Conservation (phyloP, 2,329 filamentous ascomycete genomes). For the Emmonsiellopsis sp. region DNA sequence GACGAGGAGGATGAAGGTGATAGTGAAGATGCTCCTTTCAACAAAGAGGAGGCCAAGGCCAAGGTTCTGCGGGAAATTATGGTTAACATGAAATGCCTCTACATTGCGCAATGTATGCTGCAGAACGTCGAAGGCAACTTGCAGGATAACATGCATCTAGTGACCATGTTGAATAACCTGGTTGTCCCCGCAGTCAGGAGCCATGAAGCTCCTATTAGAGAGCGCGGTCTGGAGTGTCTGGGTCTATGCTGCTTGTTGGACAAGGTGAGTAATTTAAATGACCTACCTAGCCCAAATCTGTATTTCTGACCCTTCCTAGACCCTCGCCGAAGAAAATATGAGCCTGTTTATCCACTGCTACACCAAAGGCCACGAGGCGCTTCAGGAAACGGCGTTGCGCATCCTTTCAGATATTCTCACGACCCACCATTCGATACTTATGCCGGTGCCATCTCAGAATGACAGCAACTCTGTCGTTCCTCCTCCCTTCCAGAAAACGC, state of each 20-base stretch:
- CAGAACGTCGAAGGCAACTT: slow-evolving; percentile 83
- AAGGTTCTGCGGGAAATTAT: slow-evolving; percentile 70
- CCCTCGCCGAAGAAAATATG: slow-evolving; percentile 84
- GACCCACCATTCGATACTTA: slow-evolving; percentile 72
- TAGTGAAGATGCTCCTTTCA: slow-evolving; percentile 41
- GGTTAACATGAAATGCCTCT: slow-evolving; percentile 96
- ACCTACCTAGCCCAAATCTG: neutral
- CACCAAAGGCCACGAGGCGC: slow-evolving; percentile 76
- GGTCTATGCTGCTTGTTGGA: slow-evolving; percentile 88
- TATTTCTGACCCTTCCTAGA: slow-evolving; percentile 31
- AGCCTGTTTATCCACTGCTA: slow-evolving; percentile 94
- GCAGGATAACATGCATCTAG: slow-evolving; percentile 82
- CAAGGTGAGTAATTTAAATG: slow-evolving; percentile 44
- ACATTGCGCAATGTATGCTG: slow-evolving; percentile 96
- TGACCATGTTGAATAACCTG: slow-evolving; percentile 95
- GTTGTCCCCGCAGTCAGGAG: slow-evolving; percentile 91
- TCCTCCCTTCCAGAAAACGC: slow-evolving; percentile 45
- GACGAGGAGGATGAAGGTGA: slow-evolving; percentile 45
- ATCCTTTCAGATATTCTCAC: slow-evolving; percentile 90
- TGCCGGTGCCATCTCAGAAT: slow-evolving; percentile 37
- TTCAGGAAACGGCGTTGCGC: slow-evolving; percentile 84
- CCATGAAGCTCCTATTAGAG: slow-evolving; percentile 84
- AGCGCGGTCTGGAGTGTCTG: slow-evolving; percentile 79
- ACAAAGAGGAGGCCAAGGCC: slow-evolving; percentile 58
- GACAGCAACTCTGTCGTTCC: slow-evolving; percentile 42